These are phyloP conservation scores for Phytophthora sp. DNA, from an alignment of 352 stramenopile species.

Conservation along the genomic window DNA sequence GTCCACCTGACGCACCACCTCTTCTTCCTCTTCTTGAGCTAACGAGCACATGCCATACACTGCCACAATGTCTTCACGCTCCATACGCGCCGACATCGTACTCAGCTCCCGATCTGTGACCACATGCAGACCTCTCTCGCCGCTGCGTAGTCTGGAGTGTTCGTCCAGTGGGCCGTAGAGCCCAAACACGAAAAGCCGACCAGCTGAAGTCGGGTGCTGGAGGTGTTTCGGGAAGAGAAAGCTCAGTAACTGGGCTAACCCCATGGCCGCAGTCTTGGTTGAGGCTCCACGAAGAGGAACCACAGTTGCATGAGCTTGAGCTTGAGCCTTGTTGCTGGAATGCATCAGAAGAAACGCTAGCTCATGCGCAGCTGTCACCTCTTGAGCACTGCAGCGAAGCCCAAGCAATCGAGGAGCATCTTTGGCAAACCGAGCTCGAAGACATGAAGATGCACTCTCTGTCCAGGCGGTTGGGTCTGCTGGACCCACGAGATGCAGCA, in stretches of 20 bases:
- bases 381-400: slow-evolving; percentile 49
- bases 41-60: slow-evolving; percentile 72
- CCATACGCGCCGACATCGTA: slow-evolving; percentile 79
- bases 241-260: slow-evolving; percentile 63
- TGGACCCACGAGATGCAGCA: slow-evolving; percentile 63
- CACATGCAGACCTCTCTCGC: slow-evolving; percentile 65
- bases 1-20: slow-evolving; percentile 80
- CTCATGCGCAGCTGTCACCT: slow-evolving; percentile 44
- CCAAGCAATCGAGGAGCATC: slow-evolving; percentile 36
- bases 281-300: not conserved
- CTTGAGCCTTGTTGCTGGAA: slow-evolving; percentile 21
- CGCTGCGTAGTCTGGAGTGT: slow-evolving; percentile 59
- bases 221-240: slow-evolving; percentile 83
- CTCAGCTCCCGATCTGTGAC: slow-evolving; percentile 79
- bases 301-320: slow-evolving; percentile 1
- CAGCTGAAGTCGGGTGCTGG: slow-evolving; percentile 79
- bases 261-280: slow-evolving; percentile 31
- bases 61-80: slow-evolving; percentile 81
- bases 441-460: slow-evolving; percentile 16
- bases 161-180: slow-evolving; percentile 80
- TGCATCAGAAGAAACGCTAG: slow-evolving; percentile 50
- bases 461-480: slow-evolving; percentile 37
- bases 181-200: slow-evolving; percentile 80
- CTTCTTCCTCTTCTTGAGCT: slow-evolving; percentile 72
- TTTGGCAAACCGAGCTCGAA: slow-evolving; percentile 57